Evolutionary conservation across 306 rosid species (phyloP).

Genomic region (Oxytropis ochrocephala): DNA sequence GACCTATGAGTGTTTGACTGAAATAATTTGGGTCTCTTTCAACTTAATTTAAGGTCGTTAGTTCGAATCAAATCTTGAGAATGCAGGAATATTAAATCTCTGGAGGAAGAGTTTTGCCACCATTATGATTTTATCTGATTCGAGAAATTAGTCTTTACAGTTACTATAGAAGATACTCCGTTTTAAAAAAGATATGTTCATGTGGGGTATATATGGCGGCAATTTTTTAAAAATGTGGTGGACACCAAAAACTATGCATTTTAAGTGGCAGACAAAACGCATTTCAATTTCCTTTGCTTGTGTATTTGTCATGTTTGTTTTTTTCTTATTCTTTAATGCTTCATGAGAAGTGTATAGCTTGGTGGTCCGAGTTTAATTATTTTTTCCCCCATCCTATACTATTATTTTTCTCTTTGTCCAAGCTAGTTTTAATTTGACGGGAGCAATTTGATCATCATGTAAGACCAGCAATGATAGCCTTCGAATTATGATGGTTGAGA

Average conservation of each 20-base stretch:
- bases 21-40: too few relatives aligned
- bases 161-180: too few relatives aligned
- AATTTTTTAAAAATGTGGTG: slow-evolving; percentile 33
- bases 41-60: too few relatives aligned
- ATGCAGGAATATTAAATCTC: too few relatives aligned
- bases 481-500: slow-evolving; percentile 33
- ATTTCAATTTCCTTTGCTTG: slow-evolving; percentile 21
- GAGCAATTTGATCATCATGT: slow-evolving; percentile 6
- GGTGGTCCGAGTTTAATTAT: background rate
- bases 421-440: background rate
- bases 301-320: slow-evolving; percentile 21
- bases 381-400: slow-evolving; percentile 5
- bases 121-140: too few relatives aligned
- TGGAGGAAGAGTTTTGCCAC: too few relatives aligned
- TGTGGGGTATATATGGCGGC: slow-evolving; percentile 34
- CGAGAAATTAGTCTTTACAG: too few relatives aligned
- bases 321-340: slow-evolving; percentile 11
- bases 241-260: slow-evolving; percentile 33
- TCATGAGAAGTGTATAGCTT: background rate
- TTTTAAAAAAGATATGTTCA: too few relatives aligned
- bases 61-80: too few relatives aligned
- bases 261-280: slow-evolving; percentile 61
- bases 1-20: too few relatives aligned
- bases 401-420: background rate
- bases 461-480: background rate